Base-by-base conservation (phyloP, 176 grass and related monocot genomes). In the Oryza meyeriana region DNA sequence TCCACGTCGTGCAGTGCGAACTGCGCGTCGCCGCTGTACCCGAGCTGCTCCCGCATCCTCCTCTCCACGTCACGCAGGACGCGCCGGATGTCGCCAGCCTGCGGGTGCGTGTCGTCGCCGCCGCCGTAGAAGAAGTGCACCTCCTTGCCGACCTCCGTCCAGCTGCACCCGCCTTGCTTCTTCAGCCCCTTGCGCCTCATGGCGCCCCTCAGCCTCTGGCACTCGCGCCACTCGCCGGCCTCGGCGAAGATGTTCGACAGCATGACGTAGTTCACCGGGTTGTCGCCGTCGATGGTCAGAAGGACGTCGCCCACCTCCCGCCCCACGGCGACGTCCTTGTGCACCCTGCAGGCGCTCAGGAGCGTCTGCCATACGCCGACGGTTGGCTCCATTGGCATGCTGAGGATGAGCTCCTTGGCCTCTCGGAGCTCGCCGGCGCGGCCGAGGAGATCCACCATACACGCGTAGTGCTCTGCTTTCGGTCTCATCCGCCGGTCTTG, bases 131-230 rank as follows among this genome's bases (percentile, higher is more conserved):
- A 90, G 79, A 78, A 86, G 75, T 90, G 88, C 1, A 82, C 34
- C 75, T 86, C 79, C 67, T 79, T 90, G 16, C 74, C 64, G 22
- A 90, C 5, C 80, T 90, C 88, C 45, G 87, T 80, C 89, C 89
- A 90, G 71, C 89, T 85, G 82, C 85, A 88, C 8, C 89, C 89
- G n/a, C 78, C 85, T 32, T 88, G 85, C 67, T 91, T 87, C 69
- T 45, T 84, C 20, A 91, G 59, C 25, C 85, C 85, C 26, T 57
- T 61, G 24, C 42, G 59, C 66, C 65, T 80, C 75, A 88, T 88
- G 44, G 78, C 42, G 45, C 74, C 77, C 17, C 89, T 61, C 2
- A 82, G 25, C 74, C 13, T 62, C n/a, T 85, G 72, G 72, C 81
- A 80, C 70, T 87, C 70, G 6, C 10, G 80, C 88, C 89, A 91